These are phyloP conservation scores for Microglena sp. DNA, from an alignment of 139 green algal species.

Conservation along the genomic window DNA sequence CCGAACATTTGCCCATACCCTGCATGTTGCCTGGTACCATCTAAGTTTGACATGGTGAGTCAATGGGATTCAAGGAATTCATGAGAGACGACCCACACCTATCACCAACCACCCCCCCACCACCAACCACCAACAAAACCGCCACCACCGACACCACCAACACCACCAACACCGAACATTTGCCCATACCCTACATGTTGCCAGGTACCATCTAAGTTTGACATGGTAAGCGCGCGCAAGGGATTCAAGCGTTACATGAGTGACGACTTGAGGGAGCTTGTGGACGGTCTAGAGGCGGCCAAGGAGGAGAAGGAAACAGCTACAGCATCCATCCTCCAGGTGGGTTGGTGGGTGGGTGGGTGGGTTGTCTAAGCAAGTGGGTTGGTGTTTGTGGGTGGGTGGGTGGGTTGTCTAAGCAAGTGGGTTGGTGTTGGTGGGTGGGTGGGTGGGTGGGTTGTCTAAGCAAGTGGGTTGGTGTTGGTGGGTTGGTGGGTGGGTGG, in stretches of 20 bases:
- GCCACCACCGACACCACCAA: too few relatives aligned
- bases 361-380: background rate
- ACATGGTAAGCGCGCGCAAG: constrained; percentile 57
- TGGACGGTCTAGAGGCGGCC: constrained; percentile 28
- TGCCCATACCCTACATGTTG: too few relatives aligned
- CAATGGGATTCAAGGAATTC: constrained; percentile 79
- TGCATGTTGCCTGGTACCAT: constrained; percentile 32
- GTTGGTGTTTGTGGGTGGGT: background rate
- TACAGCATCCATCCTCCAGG: constrained; percentile 41
- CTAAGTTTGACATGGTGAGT: constrained; percentile 39
- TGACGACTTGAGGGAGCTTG: constrained; percentile 47
- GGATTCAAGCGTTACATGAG: constrained; percentile 69
- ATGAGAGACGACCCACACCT: constrained; percentile 31
- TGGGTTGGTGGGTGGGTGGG: constrained; percentile 1
- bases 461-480: too few relatives aligned
- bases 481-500: too few relatives aligned
- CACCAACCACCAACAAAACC: too few relatives aligned
- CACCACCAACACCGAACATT: too few relatives aligned
- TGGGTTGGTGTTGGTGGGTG: too few relatives aligned
- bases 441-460: too few relatives aligned
- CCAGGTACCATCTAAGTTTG: constrained; percentile 38
- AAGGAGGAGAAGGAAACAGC: constrained; percentile 51
- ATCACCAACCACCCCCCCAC: too few relatives aligned
- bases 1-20: too few relatives aligned
- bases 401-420: background rate